Evolutionary conservation across 192 early-diverging fungal genomes (phyloP).

Genomic region (Backusella mclennaniae): DNA sequence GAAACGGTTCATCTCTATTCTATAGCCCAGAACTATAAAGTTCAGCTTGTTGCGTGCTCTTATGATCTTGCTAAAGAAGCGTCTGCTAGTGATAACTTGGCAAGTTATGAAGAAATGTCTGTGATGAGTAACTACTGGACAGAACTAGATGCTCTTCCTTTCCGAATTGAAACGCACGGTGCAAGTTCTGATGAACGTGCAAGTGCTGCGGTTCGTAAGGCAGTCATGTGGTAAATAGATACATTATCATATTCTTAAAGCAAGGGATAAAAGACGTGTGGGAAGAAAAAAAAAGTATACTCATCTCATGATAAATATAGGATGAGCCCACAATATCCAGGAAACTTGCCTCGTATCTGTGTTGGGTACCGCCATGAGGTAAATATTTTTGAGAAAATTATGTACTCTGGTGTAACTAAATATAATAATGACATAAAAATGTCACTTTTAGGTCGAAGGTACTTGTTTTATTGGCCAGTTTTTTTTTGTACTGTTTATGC

Average conservation of each 20-base stretch:
- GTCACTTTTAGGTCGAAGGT: constrained; percentile 35
- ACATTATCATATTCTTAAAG: not conserved
- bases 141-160: constrained; percentile 74
- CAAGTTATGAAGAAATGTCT: constrained; percentile 37
- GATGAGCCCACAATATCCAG: constrained; percentile 68
- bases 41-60: constrained; percentile 65
- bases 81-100: constrained; percentile 27
- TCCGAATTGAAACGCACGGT: constrained; percentile 66
- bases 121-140: constrained; percentile 64
- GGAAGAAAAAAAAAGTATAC: not conserved
- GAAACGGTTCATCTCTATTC: constrained; percentile 53
- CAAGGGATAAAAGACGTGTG: not conserved
- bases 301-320: constrained; percentile 17
- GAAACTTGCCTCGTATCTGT: constrained; percentile 70
- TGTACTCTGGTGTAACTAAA: not conserved
- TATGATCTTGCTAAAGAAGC: constrained; percentile 41
- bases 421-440: not conserved
- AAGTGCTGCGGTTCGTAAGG: constrained; percentile 70
- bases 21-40: constrained; percentile 59
- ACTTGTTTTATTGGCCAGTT: not conserved
- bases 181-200: constrained; percentile 65
- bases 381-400: not conserved
- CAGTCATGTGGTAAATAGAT: constrained; percentile 51
- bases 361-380: constrained; percentile 67
- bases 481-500: not conserved